Conservation (phyloP, 2,329 filamentous ascomycete species). For the Mariannaea elegans region DNA sequence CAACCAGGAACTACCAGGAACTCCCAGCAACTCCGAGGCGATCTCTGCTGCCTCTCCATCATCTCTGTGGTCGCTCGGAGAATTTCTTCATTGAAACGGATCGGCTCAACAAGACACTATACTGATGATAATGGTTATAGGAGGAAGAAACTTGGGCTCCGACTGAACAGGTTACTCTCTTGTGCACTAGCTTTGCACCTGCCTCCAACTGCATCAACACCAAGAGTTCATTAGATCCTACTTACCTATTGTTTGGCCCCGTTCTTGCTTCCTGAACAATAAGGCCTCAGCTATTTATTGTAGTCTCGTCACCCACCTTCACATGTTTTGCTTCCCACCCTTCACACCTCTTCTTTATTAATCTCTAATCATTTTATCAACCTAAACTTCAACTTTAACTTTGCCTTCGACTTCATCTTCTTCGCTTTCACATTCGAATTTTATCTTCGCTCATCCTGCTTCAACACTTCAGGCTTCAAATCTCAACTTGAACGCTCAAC, state of each 20-base stretch:
- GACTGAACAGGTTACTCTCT: not conserved
- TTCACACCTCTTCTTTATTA: constrained; percentile 30
- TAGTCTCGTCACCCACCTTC: constrained; percentile 15
- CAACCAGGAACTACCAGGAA: too few relatives aligned
- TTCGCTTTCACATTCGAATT: constrained; percentile 1
- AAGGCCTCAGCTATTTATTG: constrained; percentile 12
- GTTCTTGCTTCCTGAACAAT: constrained; percentile 34
- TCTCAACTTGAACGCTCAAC: not conserved
- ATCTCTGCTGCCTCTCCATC: not conserved
- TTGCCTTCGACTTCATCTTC: constrained; percentile 14
- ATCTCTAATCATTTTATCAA: constrained; percentile 14
- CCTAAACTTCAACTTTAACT: constrained; percentile 20
- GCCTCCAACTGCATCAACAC: constrained; percentile 24
- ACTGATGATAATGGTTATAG: not conserved
- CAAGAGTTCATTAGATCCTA: too few relatives aligned
- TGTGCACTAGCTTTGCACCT: constrained; percentile 32
- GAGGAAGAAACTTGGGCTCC: not conserved
- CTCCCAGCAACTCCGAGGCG: not conserved
- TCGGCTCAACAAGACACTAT: not conserved
- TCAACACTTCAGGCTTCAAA: not conserved
- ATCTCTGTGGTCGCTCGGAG: not conserved
- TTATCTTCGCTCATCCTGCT: not conserved
- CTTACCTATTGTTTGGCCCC: constrained; percentile 10
- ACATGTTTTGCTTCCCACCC: constrained; percentile 19
- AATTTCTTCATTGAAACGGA: not conserved